Evolutionary conservation across 345 rosid species (phyloP), one percentile per base, ranked within the genome.

Genomic region (Sonneratia alba): DNA sequence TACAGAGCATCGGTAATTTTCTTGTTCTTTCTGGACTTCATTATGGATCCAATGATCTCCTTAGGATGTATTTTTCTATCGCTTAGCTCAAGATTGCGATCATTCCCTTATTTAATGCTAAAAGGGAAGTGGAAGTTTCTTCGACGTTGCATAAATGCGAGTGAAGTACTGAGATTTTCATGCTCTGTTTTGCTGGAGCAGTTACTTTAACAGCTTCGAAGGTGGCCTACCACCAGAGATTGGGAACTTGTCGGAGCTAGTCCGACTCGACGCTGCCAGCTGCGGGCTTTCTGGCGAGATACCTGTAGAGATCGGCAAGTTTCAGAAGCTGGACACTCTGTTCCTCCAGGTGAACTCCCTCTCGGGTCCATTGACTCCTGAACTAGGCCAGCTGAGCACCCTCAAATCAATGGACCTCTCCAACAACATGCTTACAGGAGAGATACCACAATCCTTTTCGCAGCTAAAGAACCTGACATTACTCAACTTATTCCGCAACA

Each of bases 161-260:
- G 27, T 62, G 38, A n/a, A 24, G 66, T 11, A 34, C 36, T 27
- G 38, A 62, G 38, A 24, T 32, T 3, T 22, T 62, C 37, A 15
- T 6, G 66, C 27, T 62, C 16, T 32, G 37, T 62, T 68, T 68
- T n/a, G 53, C 21, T n/a, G 70, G 8, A 42, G 32, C 70, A 68
- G 70, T 5, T 92, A 95, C 75, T 95, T 66, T 81, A 95, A 95
- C 80, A 76, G 37, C 47, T 84, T 71, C 64, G 81, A 80, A 0
- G 83, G 85, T 16, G 82, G 82, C 53, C 65, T 84, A 4, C 87
- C 87, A 16, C 77, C 83, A 10, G 85, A 81, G 82, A 80, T 84
- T 40, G 87, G 85, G 24, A 84, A 84, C 71, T 66, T 84, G 73
- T 71, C 85, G 42, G 79, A 74, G 66, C 66, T 84, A 22, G 80